Base-by-base conservation (phyloP, 164 flowering plant genomes). In the Paratinospora sagittata region DNA sequence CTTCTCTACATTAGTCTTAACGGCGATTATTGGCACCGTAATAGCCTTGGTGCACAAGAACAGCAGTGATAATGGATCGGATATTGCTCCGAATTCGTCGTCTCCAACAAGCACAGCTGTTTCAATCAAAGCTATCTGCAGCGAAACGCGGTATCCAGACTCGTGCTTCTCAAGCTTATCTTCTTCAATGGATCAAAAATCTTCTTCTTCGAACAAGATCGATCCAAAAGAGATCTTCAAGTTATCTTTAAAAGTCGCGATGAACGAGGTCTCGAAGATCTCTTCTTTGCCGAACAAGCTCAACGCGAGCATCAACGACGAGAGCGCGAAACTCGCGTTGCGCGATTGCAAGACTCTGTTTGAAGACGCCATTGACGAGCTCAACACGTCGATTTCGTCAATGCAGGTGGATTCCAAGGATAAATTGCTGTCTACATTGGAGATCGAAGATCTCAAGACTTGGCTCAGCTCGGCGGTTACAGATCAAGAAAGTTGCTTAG, bases 401-500 rank as follows among this genome's bases (percentile, higher is more conserved):
- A 73, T 74, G 83, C 77, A 70, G 26, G 79, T 33, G 62, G 68
- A 64, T 2, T 63, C 72, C 0, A 82, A 73, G 27, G 78, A 75
- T 72, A 77, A 78, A 49, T 8, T 62, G 73, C 36, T 86, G 72
- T 73, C 88, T 17, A 68, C 64, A 9, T 14, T 43, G 19, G 81
- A 77, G 74, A 62, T 88, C 69, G 77, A 74, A 27, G 86, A 89
- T 62, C 63, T 91, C 14, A 81, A 79, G 79, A 89, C 97, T 21
- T 89, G 95, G 97, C 67, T 91, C 27, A 88, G 93, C 70, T 72
- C 81, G 0, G 86, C 92, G 3, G 58, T 84, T 74, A 85, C 94
- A 0, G 78, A 89, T 67, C 83, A 80, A 64, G 86, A 89, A 27
- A 90, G 90, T 0, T 92, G 97, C 72, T 34, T 84, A 63, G 96